phyloP scores from a whole-genome alignment of 2,329 filamentous ascomycete genomes.

The Aspergillus costaricaensis region DNA sequence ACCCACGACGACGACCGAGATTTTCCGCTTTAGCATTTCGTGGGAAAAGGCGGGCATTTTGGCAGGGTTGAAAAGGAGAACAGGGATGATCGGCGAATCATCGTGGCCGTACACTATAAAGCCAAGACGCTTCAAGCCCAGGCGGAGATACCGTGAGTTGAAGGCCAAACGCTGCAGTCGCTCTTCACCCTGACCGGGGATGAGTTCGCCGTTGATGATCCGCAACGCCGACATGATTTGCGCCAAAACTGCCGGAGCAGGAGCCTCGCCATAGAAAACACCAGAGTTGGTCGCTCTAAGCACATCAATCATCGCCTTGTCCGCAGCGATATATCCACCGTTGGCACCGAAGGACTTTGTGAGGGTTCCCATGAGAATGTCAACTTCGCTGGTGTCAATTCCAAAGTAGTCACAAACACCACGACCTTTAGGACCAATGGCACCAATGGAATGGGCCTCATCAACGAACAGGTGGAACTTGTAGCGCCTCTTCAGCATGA shows the following conservation, averaged over 20 bases:
- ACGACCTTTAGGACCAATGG: conserved; percentile 81
- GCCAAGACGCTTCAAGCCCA: conserved; percentile 93
- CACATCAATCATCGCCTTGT: conserved; percentile 90
- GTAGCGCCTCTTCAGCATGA: conserved; percentile 89
- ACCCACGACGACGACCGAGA: conserved; percentile 94
- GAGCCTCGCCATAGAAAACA: conserved; percentile 83
- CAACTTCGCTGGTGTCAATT: conserved; percentile 81
- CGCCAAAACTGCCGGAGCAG: conserved; percentile 81
- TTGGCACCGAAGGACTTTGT: conserved; percentile 99
- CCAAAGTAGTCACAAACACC: conserved; percentile 98
- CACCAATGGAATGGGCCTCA: conserved; percentile 94
- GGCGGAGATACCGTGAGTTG: conserved; percentile 96
- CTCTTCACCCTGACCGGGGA: conserved; percentile 91
- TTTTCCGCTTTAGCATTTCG: conserved; percentile 97
- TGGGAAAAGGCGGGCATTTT: conserved; percentile 99
- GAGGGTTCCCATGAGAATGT: conserved; percentile 96
- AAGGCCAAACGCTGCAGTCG: conserved; percentile 93
- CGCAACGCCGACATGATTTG: conserved; percentile 86
- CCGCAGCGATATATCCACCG: conserved; percentile 88
- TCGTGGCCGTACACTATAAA: conserved; percentile 98
- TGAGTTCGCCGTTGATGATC: conserved; percentile 85
- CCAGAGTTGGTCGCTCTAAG: conserved; percentile 83
- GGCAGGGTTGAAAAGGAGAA: conserved; percentile 95
- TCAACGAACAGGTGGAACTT: conserved; percentile 96
- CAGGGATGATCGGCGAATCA: conserved; percentile 93